Base-by-base conservation (phyloP, 2,329 filamentous ascomycete genomes). In the Epichloe sp. region DNA sequence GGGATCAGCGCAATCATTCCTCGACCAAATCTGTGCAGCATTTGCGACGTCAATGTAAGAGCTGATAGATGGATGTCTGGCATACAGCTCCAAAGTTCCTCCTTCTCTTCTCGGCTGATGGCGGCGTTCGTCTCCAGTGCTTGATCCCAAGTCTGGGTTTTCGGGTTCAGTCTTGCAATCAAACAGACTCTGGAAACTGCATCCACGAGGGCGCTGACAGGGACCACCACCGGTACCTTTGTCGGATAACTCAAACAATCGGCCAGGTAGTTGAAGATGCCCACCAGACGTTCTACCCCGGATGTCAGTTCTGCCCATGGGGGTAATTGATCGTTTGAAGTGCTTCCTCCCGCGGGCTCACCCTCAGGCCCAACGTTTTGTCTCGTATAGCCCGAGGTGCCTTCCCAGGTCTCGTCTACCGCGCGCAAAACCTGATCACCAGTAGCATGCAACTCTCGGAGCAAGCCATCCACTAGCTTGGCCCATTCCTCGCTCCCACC, bases 391-490 rank as follows among this genome's bases (percentile, higher is more conserved):
- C 73, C 77, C 35, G 77, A 71, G 2, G 75, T 74, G 0, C 88
- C 80, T 58, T 90, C 81, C 85, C 88, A 93, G 41, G 87, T 84
- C 63, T 96, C 90, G 11, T 85, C 69, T 0, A 95, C 77, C 10
- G 83, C 82, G 47, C 90, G 81, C 60, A 95, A 86, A 0, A 94
- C 75, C 56, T 83, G 78, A 60, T 95, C 85, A 42, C 85, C 80
- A 1, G 86, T 85, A 23, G 70, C 67, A 60, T 96, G 89, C 15
- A 82, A 75, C 38, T 79, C 76, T 38, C 75, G 73, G 23, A 94
- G 70, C 11, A 83, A 73, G 7, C 71, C 70, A 45, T 77, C 76
- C 44, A 90, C 68, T 15, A 80, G 74, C 58, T 80, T 85, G 15
- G 74, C 73, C 90, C 90, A 96, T 65, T 95, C 88, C 21, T 87